Evolutionary conservation across 2,329 filamentous ascomycete species (phyloP), one percentile per base, ranked within the genome.

Genomic region (Botryotinia globosa): DNA sequence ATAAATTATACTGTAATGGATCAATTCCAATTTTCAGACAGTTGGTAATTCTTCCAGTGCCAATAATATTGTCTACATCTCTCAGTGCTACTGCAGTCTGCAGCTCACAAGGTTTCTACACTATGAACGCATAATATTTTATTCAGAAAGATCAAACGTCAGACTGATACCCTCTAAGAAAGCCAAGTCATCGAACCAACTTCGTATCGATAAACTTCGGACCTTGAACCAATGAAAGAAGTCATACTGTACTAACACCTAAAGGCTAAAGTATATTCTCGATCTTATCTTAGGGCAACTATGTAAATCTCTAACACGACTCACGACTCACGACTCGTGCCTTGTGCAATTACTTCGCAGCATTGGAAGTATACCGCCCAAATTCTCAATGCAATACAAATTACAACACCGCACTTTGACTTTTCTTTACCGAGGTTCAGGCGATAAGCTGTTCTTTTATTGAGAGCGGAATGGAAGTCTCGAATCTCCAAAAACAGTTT

Each of bases 351-450:
- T 39, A 25, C 1, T n/a, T 61, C 37, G 37, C 32, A 51, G n/a
- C 32, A 56, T 56, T 67, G n/a, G 34, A 32, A 56, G 63, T 25
- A 56, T 37, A 20, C 48, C 44, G 29, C 42, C 32, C 42, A 48
- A 48, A 45, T 69, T 45, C 56, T 51, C 42, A 25, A 45, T 16
- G 29, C 45, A 34, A 25, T 42, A 25, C 42, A n/a, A n/a, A n/a
- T n/a, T n/a, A n/a, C n/a, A n/a, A n/a, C n/a, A n/a, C n/a, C 32
- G n/a, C 45, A 39, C 45, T 71, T 32, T 29, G 42, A n/a, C 37
- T 32, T 54, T 51, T 37, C 29, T 66, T 42, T 34, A 51, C 69
- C 69, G 69, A 71, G n/a, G 45, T 71, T 71, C n/a, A 68, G 14
- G 29, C 70, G 39, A 56, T 20, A 34, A 66, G 39, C 44, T 71